Evolutionary conservation across 2,329 filamentous ascomycete species (phyloP).

Genomic region (Cladobotryum protrusum): DNA sequence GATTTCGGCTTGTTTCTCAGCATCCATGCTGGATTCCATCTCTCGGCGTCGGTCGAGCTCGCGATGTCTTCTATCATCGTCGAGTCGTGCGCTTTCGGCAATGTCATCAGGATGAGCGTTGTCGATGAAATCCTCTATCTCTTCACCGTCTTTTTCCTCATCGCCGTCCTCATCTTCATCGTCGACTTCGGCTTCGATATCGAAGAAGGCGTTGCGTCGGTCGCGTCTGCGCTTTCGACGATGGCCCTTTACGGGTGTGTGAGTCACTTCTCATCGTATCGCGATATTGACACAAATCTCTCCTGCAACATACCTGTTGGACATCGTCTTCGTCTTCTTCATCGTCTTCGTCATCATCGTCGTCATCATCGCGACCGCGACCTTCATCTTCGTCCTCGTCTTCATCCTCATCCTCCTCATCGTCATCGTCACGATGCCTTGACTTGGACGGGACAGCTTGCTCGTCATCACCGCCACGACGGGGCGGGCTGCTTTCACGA

Average conservation of each 20-base stretch:
- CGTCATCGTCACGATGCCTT: constrained; percentile 23
- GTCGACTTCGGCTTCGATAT: constrained; percentile 97
- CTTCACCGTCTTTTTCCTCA: constrained; percentile 82
- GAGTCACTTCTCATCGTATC: constrained; percentile 11
- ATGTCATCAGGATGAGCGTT: constrained; percentile 89
- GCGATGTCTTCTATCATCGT: constrained; percentile 86
- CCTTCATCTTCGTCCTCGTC: constrained; percentile 30
- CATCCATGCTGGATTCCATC: constrained; percentile 79
- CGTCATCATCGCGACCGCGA: constrained; percentile 55
- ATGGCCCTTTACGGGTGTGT: constrained; percentile 43
- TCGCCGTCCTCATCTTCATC: constrained; percentile 86
- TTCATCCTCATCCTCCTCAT: constrained; percentile 33
- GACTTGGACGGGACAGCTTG: constrained; percentile 5
- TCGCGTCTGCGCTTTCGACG: constrained; percentile 77
- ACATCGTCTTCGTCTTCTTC: constrained; percentile 58
- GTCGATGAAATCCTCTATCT: constrained; percentile 76
- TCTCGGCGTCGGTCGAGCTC: constrained; percentile 92
- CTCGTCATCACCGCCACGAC: constrained; percentile 26
- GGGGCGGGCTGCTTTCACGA: constrained; percentile 34
- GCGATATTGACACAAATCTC: background rate
- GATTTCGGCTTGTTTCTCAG: constrained; percentile 84
- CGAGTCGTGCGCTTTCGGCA: constrained; percentile 69
- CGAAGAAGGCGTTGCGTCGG: constrained; percentile 79
- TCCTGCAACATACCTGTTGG: constrained; percentile 45
- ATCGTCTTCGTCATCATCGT: constrained; percentile 39